phyloP scores from a whole-genome alignment of 2,329 filamentous ascomycete genomes.

The Venturia effusa region DNA sequence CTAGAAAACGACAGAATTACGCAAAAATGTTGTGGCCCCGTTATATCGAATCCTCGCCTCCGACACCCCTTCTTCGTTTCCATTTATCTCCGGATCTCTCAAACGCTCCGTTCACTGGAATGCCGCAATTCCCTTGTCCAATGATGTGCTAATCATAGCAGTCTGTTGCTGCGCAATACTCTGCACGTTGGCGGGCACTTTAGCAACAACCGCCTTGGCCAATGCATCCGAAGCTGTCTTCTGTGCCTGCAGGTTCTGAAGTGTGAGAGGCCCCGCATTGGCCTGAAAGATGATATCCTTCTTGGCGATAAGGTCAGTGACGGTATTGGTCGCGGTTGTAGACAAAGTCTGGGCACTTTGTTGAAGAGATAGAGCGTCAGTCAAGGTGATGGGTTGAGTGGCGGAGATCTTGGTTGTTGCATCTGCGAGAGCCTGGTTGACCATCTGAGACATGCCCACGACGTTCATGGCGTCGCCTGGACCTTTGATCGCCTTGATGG shows the following conservation, averaged over 20 bases:
- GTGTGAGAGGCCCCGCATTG: not conserved
- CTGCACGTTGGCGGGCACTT: slow-evolving; percentile 6
- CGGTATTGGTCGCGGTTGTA: not conserved
- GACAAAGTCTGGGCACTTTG: not conserved
- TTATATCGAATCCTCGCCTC: not conserved
- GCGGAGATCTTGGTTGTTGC: slow-evolving; percentile 2
- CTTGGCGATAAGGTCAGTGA: slow-evolving; percentile 9
- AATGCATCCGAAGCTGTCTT: slow-evolving; percentile 8
- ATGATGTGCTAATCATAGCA: not conserved
- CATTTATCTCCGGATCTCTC: not conserved
- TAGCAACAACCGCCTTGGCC: slow-evolving; percentile 6
- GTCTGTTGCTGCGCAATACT: slow-evolving; percentile 6
- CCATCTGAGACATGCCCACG: not conserved
- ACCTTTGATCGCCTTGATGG: not conserved
- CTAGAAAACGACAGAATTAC: not conserved
- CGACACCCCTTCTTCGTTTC: not conserved
- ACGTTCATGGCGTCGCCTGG: not conserved
- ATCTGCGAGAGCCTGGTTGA: slow-evolving; percentile 4
- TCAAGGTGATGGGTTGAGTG: not conserved
- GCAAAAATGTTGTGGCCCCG: not conserved
- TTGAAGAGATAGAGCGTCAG: not conserved
- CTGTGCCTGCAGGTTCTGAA: not conserved
- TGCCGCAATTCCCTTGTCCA: slow-evolving; percentile 3
- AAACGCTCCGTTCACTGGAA: not conserved
- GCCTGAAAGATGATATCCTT: slow-evolving; percentile 3